Conservation (phyloP, 2,329 filamentous ascomycete species). For the Neopestalotiopsis clavispora region DNA sequence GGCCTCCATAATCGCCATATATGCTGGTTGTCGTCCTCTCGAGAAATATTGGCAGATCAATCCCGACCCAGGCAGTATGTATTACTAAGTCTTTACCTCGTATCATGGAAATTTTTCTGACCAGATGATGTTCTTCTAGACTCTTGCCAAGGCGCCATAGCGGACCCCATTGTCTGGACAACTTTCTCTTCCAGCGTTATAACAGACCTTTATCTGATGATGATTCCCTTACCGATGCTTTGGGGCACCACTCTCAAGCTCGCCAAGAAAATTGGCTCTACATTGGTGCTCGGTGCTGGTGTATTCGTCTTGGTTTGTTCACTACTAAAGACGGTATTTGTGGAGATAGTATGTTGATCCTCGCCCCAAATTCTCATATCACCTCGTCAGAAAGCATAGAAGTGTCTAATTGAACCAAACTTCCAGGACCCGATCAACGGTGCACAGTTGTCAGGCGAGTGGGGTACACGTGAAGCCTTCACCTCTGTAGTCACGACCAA, state of each 20-base stretch:
- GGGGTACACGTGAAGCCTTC: slow-evolving; percentile 49
- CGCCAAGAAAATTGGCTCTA: slow-evolving; percentile 41
- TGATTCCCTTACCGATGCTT: slow-evolving; percentile 60
- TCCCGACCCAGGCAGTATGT: slow-evolving; percentile 55
- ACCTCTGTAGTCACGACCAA: slow-evolving; percentile 47
- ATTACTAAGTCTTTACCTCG: not conserved
- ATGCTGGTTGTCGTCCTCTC: slow-evolving; percentile 52
- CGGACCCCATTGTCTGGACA: slow-evolving; percentile 51
- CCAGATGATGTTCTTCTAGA: slow-evolving; percentile 33
- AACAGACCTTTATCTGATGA: slow-evolving; percentile 63
- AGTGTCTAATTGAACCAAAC: no score
- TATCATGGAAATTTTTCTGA: slow-evolving; percentile 2
- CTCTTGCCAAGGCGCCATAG: slow-evolving; percentile 50
- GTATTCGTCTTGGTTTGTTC: slow-evolving; percentile 45
- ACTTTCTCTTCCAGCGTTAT: slow-evolving; percentile 54
- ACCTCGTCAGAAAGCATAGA: no score
- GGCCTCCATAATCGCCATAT: slow-evolving; percentile 49
- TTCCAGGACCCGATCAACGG: slow-evolving; percentile 42
- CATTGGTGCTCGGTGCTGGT: slow-evolving; percentile 40
- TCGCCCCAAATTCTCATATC: no score
- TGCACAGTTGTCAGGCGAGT: slow-evolving; percentile 44
- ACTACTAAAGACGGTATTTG: slow-evolving; percentile 40
- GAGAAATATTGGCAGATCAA: slow-evolving; percentile 58
- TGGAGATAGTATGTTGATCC: slow-evolving; percentile 39
- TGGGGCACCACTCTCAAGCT: slow-evolving; percentile 41